Evolutionary conservation across 345 rosid species (phyloP).

Genomic region (Kandelia obovata): DNA sequence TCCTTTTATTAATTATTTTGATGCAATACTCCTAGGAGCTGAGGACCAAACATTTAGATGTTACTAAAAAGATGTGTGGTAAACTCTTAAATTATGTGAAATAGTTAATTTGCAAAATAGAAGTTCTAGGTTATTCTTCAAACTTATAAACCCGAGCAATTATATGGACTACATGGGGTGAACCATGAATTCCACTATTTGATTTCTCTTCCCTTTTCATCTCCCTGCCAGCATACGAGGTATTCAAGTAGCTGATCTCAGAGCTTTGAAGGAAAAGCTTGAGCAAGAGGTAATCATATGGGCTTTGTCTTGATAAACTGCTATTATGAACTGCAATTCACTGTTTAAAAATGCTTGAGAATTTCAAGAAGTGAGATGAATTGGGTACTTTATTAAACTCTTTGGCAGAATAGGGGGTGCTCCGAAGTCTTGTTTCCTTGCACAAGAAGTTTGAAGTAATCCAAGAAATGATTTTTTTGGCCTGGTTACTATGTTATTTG

Average conservation of each 20-base stretch:
- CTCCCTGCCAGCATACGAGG: constrained; percentile 65
- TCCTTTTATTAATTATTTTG: too few relatives aligned
- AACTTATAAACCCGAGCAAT: not conserved
- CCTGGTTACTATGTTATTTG: constrained; percentile 11
- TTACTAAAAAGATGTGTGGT: not conserved
- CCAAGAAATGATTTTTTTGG: not conserved
- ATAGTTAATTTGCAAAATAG: not conserved
- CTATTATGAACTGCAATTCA: not conserved
- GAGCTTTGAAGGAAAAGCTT: constrained; percentile 73
- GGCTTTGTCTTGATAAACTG: not conserved
- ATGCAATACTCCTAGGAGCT: too few relatives aligned
- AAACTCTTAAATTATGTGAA: not conserved
- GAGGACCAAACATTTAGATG: too few relatives aligned
- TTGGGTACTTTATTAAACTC: not conserved
- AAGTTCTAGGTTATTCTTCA: not conserved
- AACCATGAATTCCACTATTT: constrained; percentile 2
- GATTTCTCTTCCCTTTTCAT: constrained; percentile 15
- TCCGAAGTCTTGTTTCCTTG: not conserved
- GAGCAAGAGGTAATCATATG: constrained; percentile 67
- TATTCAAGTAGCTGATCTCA: constrained; percentile 65
- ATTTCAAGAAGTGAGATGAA: not conserved
- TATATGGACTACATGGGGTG: not conserved
- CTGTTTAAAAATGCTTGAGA: not conserved
- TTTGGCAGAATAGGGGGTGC: not conserved
- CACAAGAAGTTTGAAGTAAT: not conserved